Conservation (phyloP, 306 rosid species). For the Nissolia schottii region DNA sequence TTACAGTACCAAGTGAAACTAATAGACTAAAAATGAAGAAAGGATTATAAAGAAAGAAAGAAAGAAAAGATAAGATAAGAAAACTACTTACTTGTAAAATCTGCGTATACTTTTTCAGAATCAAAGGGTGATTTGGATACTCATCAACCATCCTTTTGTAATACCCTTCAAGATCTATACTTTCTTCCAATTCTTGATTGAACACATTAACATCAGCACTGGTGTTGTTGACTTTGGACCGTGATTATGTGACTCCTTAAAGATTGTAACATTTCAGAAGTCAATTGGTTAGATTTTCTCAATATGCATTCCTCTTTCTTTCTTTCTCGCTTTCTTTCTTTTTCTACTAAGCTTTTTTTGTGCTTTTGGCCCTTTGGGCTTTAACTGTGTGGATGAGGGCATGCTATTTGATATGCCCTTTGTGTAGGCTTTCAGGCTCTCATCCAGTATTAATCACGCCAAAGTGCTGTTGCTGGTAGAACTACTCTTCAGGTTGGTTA, state of each 20-base stretch:
- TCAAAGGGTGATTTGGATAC: conserved; percentile 57
- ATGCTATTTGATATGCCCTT: conserved; percentile 24
- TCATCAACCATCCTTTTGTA: conserved; percentile 55
- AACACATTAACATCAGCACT: conserved; percentile 31
- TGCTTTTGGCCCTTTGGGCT: conserved; percentile 15
- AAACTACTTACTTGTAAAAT: conserved; percentile 49
- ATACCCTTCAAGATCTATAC: conserved; percentile 40
- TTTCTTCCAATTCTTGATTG: conserved; percentile 28
- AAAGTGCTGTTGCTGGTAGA: conserved; percentile 83
- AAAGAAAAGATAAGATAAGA: too few relatives aligned
- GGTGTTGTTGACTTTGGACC: too few relatives aligned
- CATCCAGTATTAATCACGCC: conserved; percentile 79
- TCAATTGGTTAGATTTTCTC: conserved; percentile 97
- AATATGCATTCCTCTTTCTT: conserved; percentile 50
- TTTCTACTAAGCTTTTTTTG: conserved; percentile 22
- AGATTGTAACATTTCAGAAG: conserved; percentile 99
- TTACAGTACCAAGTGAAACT: background rate
- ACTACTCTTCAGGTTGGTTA: conserved; percentile 79
- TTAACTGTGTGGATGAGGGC: background rate
- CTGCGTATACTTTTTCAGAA: conserved; percentile 62
- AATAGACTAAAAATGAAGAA: background rate
- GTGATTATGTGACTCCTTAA: too few relatives aligned
- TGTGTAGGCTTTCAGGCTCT: conserved; percentile 95
- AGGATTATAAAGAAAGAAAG: background rate
- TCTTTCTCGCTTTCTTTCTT: conserved; percentile 43